Base-by-base conservation (phyloP, 805 yeast species). In the Clavispora phyllophila region DNA sequence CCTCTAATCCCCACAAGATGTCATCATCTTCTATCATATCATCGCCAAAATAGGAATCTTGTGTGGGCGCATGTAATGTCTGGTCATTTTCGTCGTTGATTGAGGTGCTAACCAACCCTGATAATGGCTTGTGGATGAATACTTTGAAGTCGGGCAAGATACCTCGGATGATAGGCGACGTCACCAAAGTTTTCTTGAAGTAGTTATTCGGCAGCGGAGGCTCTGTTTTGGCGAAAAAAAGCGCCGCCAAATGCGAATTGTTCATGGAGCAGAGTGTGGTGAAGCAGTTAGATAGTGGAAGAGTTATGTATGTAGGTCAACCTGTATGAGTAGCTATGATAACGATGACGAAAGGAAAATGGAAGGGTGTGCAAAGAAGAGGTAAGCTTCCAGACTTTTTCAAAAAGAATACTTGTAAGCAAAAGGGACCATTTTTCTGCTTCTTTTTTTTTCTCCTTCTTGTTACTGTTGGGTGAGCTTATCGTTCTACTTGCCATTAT, bases 71-170 rank as follows among this genome's bases (percentile, higher is more conserved):
- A 5, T 62, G 54, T 36, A 65, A 41, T 17, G 50, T 56, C 45
- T 68, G 73, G 45, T 64, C 65, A 14, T 54, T 56, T 40, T 66
- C 73, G 32, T 68, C 73, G 42, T 66, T 64, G 15, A 65, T 49
- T 12, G 68, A 59, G 6, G 58, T 46, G 44, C 64, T 61, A 12
- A 63, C 39, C n/a, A 69, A 55, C 7, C 72, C 73, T 9, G 53
- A 38, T 12, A 63, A 56, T 3, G 64, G 61, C 47, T 70, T 70
- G 23, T 51, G 51, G 13, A 53, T 42, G 17, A 54, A 51, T 1
- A 70, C 72, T 17, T 51, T 46, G 51, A 73, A 68, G 10, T 48
- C 40, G 10, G 64, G 63, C 44, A 61, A 59, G 19, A 73, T 60
- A 15, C 58, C 54, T 20, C 54, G 50, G 23, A 72, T 53, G 1